Evolutionary conservation across 2,329 filamentous ascomycete genomes (phyloP), one percentile per base, ranked within the genome.

Genomic region (Grosmannia penicillata): DNA sequence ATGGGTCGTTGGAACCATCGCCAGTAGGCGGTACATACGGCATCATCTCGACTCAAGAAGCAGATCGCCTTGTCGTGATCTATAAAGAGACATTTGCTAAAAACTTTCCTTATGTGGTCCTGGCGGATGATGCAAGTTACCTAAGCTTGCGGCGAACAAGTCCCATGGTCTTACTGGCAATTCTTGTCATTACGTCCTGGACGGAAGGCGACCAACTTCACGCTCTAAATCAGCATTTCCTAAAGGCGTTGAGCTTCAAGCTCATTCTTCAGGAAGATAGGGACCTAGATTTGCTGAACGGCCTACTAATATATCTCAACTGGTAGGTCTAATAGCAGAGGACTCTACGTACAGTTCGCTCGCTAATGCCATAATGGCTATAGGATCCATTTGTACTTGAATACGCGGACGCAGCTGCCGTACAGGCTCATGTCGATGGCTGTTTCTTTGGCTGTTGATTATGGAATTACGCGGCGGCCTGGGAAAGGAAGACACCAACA

Each of bases 401-500:
- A 21, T 6, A 15, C 33, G 9, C 32, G 23, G 14, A 36, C 27
- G 10, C 33, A 30, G 6, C 38, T 26, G 6, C 21, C 33, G 27
- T 40, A 40, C 23, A 23, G 33, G 8, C 27, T 40, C 27, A 40
- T 31, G 38, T 19, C 26, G 26, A 40, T 40, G 3, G 38, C 38
- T 13, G 17, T 32, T 17, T 40, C 38, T 7, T 29, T 40, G 19
- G 38, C 38, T 4, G 33, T 27, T 8, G 38, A 40, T 28, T 40
- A 40, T 26, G 38, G 38, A 2, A 40, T 40, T 22, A 40, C 38
- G 6, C 38, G 38, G 2, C 38, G 38, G 22, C 38, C 38, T 4
- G 31, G 38, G 3, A 40, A 40, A 18, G 32, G 38, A 27, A 24
- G 27, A 14, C 38, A 40, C 28, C 32, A 31, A 23, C 38, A 36